Base-by-base conservation (phyloP, 805 yeast genomes). In the Saturnispora hagleri region DNA sequence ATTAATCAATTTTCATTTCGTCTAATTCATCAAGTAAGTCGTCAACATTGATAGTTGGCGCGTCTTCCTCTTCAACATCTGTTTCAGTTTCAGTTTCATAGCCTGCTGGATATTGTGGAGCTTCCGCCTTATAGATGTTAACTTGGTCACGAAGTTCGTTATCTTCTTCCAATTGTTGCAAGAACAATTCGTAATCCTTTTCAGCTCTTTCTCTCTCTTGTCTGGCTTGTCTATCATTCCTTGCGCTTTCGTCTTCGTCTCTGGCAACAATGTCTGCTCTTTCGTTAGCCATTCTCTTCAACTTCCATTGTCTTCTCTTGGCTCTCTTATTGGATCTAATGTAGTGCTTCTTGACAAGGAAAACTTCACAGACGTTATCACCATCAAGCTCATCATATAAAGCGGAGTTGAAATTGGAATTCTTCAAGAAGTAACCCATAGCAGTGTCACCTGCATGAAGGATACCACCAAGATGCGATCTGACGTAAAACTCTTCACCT, bases 81-180 rank as follows among this genome's bases (percentile, higher is more conserved):
- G 80, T 84, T 47, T 97, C 97, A 40, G 88, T 91, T 61, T 85
- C 93, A 48, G 80, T 89, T 53, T 84, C 93, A 26, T 79, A 55
- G 27, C 56, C 64, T 22, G 41, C 62, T 10, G 64, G 35, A 27
- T 47, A 42, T 40, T 24, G 62, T 56, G 60, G 13, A 13, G 49
- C 47, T 22, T 43, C 42, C 51, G 84, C 80, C 72, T 89, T 93
- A 75, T 93, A 93, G 62, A 93, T 64, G 66, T 93, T 91, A 68
- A 93, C 81, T 45, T 89, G 81, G 62, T 85, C 89, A 74, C 99
- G 86, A 67, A 93, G 78, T 67, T 93, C 99, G 51, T 82, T 82
- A 70, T 93, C 99, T 71, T 93, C 98, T 74, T 93, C 99, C 67
- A 93, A 80, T 69, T 93, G 97, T 72, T 89, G 97, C 72, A 93